Evolutionary conservation across 2,329 filamentous ascomycete genomes (phyloP).

Genomic region (Trematosphaeria pertusa): DNA sequence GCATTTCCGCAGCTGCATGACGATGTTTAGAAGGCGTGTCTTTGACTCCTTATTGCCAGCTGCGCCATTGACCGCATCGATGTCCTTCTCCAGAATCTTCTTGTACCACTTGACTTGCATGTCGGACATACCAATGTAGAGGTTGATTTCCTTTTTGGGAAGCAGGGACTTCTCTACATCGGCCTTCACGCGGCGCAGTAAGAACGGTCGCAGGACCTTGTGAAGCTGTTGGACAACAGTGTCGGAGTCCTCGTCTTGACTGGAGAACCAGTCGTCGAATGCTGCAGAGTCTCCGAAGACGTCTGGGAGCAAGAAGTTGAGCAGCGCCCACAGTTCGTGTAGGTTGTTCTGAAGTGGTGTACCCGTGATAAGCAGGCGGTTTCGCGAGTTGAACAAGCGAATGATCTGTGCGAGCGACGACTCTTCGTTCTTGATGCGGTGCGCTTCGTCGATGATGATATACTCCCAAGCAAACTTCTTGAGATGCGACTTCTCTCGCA

Average conservation of each 20-base stretch:
- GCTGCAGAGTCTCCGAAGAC: conserved; percentile 97
- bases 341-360: conserved; percentile 98
- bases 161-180: conserved; percentile 98
- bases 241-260: conserved; percentile 88
- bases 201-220: conserved; percentile 88
- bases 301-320: conserved; percentile 97
- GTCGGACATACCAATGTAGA: conserved; percentile 98
- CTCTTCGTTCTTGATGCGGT: conserved; percentile 99
- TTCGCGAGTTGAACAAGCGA: conserved; percentile 92
- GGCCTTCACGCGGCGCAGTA: conserved; percentile 93
- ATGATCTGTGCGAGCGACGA: conserved; percentile 97
- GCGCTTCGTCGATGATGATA: conserved; percentile 97
- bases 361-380: conserved; percentile 92
- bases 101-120: conserved; percentile 99
- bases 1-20: conserved; percentile 99
- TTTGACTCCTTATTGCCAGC: conserved; percentile 97
- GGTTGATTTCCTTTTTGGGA: conserved; percentile 95
- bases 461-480: conserved; percentile 99
- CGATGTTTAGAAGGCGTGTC: conserved; percentile 94
- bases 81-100: conserved; percentile 98
- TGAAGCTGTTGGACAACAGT: conserved; percentile 96
- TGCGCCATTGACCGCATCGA: conserved; percentile 96
- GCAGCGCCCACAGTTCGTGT: conserved; percentile 94
- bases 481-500: conserved; percentile 90
- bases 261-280: conserved; percentile 98